A percentile compares a stretch with the other conserved stretches of the same genome.
phyloP scores from a whole-genome alignment of 352 stramenopile genomes.

The Globisporangium parvum region DNA sequence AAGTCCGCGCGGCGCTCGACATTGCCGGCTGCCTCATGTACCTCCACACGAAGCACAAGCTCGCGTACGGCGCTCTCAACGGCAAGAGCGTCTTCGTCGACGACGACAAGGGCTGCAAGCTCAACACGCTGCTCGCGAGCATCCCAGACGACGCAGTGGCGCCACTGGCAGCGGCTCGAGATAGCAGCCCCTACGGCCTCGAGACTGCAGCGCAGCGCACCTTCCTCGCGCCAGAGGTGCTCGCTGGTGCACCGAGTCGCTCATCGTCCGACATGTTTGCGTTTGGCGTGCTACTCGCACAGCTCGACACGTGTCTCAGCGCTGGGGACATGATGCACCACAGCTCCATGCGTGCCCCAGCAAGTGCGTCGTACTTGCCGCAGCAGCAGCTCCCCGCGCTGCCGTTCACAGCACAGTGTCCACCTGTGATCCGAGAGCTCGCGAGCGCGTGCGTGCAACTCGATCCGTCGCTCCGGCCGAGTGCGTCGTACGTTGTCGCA shows the following conservation, averaged over 20 bases:
- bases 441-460: conserved; percentile 60
- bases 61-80: conserved; percentile 69
- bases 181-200: neutral
- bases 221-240: conserved; percentile 54
- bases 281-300: conserved; percentile 56
- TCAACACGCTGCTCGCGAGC: conserved; percentile 69
- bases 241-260: conserved; percentile 34
- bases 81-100: conserved; percentile 70
- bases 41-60: conserved; percentile 60
- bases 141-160: conserved; percentile 25
- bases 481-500: conserved; percentile 64
- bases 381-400: conserved; percentile 43
- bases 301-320: conserved; percentile 49
- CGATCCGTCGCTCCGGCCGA: conserved; percentile 63
- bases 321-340: conserved; percentile 63
- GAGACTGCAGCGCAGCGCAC: conserved; percentile 10
- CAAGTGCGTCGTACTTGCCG: conserved; percentile 12
- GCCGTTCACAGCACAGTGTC: conserved; percentile 64
- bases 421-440: conserved; percentile 44
- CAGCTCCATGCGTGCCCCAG: conserved; percentile 16
- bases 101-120: conserved; percentile 64
- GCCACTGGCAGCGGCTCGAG: conserved; percentile 3
- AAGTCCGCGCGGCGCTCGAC: conserved; percentile 63
- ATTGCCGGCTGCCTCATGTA: conserved; percentile 71
- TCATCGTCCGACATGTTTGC: conserved; percentile 69